Base-by-base conservation (phyloP, 2,329 filamentous ascomycete species). In the Neofusicoccum cordaticola region DNA sequence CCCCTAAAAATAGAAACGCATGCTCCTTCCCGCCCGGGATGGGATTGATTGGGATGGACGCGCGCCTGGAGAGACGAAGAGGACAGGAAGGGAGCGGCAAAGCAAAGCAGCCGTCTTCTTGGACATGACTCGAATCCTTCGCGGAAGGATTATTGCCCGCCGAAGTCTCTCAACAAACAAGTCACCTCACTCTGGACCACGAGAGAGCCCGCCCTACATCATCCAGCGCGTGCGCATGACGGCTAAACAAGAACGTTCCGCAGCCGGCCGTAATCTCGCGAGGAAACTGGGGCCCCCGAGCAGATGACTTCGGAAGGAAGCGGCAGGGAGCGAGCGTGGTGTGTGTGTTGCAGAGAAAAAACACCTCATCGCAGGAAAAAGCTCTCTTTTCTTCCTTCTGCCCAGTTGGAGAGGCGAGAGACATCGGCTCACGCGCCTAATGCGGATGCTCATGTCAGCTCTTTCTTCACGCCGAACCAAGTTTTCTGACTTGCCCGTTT, bases 391-490 rank as follows among this genome's bases (percentile, higher is more conserved):
- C n/a, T 31, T 27, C 22, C 50, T 35, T 39, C 51, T 34, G 34
- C 31, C 51, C 34, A 13, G 51, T 53, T 37, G 35, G 17, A 19
- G 39, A n/a, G 15, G 52, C 15, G 12, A 19, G 39, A 58, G n/a
- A 53, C 56, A 47, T 60, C 56, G 56, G 56, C 42, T 22, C 41
- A 60, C 27, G 42, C 56, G 42, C 56, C 56, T 17, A 37, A 60
- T 35, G 42, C 56, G 56, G 56, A 35, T 60, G 56, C 41, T 60
- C 56, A 60, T 60, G 56, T 45, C 56, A 60, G 56, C 56, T 44
- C 53, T 47, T 37, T 57, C 12, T 22, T 35, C 42, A 47, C 42
- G 27, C 27, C 27, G 13, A 11, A 45, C 27, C 42, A 41, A 39
- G 42, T 42, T 47, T 45, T 60, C 44, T 47, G 39, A 12, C 41